Evolutionary conservation across 305 asterid genomes (phyloP).

Genomic region (Fraxinus albicans): DNA sequence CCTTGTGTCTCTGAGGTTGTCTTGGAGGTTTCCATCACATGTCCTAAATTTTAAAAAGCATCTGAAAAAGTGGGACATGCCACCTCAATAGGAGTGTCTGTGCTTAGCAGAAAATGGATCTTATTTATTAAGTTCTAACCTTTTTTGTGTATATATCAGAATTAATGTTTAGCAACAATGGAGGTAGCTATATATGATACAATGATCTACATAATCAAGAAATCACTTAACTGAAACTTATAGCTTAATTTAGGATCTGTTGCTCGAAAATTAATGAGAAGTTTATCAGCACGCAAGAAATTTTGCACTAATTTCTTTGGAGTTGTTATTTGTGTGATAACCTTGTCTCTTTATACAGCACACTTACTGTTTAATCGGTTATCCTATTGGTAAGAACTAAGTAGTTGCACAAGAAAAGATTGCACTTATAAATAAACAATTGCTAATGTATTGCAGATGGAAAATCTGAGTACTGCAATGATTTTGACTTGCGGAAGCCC

Average conservation of each 20-base stretch:
- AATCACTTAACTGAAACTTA: not conserved
- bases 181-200: not conserved
- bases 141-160: not conserved
- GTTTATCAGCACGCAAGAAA: not conserved
- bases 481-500: constrained; percentile 92
- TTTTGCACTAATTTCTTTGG: not conserved
- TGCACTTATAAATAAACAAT: constrained; percentile 12
- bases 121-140: not conserved
- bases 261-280: not conserved
- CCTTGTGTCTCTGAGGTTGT: not conserved
- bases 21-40: not conserved
- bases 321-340: not conserved
- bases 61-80: not conserved
- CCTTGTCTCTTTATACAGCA: constrained; percentile 6
- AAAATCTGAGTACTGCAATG: constrained; percentile 74
- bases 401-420: not conserved
- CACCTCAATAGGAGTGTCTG: not conserved
- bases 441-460: constrained; percentile 52
- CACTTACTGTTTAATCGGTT: not conserved
- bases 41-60: not conserved
- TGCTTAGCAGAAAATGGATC: not conserved
- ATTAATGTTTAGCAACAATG: not conserved
- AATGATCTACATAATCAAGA: not conserved
- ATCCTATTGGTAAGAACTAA: not conserved
- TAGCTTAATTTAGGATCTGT: not conserved